These are phyloP conservation scores for Sophora flavescens DNA, from an alignment of 306 rosid species.

Conservation along the genomic window DNA sequence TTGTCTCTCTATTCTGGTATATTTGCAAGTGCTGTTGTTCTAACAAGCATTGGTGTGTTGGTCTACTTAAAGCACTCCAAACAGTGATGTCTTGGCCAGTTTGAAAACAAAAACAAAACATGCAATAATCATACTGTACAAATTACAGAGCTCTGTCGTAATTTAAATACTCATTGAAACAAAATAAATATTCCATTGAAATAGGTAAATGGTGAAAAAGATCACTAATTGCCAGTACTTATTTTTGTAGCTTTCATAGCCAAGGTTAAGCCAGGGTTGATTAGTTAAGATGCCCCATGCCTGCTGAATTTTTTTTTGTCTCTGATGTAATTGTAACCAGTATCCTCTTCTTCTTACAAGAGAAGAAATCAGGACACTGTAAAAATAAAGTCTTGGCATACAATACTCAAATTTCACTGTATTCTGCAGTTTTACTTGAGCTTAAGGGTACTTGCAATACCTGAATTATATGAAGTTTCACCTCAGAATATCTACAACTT, in stretches of 20 bases:
- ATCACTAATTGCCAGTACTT: conserved; percentile 17
- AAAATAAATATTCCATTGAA: conserved; percentile 6
- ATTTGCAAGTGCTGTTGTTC: conserved; percentile 69
- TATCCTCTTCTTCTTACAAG: neutral
- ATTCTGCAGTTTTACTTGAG: neutral
- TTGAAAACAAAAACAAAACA: conserved; percentile 44
- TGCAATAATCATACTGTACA: conserved; percentile 3
- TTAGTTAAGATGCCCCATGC: neutral
- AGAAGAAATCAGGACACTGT: neutral
- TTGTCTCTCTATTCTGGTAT: conserved; percentile 53
- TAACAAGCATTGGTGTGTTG: conserved; percentile 66
- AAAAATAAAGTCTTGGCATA: conserved; percentile 38
- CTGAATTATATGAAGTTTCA: neutral
- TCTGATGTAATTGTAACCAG: conserved; percentile 39
- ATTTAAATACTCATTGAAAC: conserved; percentile 28
- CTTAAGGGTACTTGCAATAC: neutral
- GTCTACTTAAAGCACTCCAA: conserved; percentile 81
- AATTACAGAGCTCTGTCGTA: conserved; percentile 1
- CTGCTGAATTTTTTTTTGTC: neutral
- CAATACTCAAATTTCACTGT: conserved; percentile 29
- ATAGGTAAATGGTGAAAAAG: conserved; percentile 32
- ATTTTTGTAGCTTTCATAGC: neutral
- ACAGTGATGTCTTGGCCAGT: conserved; percentile 42
- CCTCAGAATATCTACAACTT: neutral
- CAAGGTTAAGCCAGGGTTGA: neutral